A percentile compares a stretch with the other conserved stretches of the same genome.
phyloP scores from a whole-genome alignment of 768 basidiomycete species.

The Exidia glandulosa region DNA sequence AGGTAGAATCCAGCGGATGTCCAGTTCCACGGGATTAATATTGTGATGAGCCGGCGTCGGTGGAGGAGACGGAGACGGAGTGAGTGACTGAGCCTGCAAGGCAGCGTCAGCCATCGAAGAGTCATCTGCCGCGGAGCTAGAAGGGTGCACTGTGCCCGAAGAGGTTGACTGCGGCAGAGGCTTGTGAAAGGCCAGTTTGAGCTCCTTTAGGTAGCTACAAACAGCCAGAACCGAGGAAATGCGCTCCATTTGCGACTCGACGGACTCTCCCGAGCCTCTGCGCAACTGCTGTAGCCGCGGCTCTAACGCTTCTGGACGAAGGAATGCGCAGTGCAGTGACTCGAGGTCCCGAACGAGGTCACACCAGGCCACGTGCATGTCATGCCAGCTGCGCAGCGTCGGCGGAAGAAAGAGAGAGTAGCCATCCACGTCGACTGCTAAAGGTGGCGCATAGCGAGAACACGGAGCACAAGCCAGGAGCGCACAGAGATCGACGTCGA shows the following conservation, averaged over 20 bases:
- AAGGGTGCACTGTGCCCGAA: background rate
- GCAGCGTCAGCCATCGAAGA: background rate
- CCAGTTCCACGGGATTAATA: background rate
- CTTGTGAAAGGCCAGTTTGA: background rate
- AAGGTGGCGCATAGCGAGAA: background rate
- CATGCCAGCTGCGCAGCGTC: background rate
- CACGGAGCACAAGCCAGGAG: background rate
- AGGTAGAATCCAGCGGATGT: background rate
- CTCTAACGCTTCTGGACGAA: background rate
- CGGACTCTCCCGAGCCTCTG: background rate
- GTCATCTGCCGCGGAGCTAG: background rate
- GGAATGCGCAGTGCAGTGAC: background rate
- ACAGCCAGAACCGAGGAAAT: background rate
- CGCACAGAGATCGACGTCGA: background rate
- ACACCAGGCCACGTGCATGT: background rate
- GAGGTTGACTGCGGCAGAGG: no score
- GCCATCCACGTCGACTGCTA: background rate
- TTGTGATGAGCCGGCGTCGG: background rate
- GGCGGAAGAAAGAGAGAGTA: background rate
- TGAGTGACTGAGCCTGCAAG: background rate
- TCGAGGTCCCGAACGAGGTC: background rate
- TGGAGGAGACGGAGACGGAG: background rate
- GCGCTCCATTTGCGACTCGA: background rate
- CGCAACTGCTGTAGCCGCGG: background rate
- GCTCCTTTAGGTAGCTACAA: background rate